Evolutionary conservation across 2,329 filamentous ascomycete genomes (phyloP).

Genomic region (Dendryphion nanum): DNA sequence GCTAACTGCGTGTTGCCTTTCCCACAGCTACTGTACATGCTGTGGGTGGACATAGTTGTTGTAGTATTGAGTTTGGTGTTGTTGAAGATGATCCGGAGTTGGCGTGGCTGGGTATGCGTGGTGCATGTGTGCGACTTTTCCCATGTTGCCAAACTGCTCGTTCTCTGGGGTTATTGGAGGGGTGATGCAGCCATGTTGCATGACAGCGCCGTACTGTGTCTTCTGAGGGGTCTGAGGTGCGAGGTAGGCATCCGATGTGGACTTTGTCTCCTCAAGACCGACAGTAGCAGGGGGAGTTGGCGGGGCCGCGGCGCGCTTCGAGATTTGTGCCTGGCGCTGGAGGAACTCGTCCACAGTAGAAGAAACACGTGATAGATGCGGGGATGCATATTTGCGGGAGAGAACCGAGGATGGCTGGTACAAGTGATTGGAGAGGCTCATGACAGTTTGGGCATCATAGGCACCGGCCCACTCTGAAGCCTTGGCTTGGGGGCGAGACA

Average conservation of each 20-base stretch:
- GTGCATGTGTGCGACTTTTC: constrained; percentile 26
- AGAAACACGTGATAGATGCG: constrained; percentile 64
- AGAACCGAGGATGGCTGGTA: constrained; percentile 67
- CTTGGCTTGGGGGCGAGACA: constrained; percentile 73
- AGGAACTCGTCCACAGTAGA: constrained; percentile 66
- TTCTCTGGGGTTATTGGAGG: constrained; percentile 80
- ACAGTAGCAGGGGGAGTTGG: constrained; percentile 63
- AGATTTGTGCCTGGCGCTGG: constrained; percentile 55
- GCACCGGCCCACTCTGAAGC: constrained; percentile 74
- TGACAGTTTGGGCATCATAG: constrained; percentile 66
- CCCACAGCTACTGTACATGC: constrained; percentile 26
- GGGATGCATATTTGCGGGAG: constrained; percentile 66
- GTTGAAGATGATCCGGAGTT: constrained; percentile 32
- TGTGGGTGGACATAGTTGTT: constrained; percentile 37
- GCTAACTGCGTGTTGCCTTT: not conserved
- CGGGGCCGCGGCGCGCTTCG: constrained; percentile 38
- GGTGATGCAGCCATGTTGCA: constrained; percentile 75
- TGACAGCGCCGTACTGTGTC: constrained; percentile 61
- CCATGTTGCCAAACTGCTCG: constrained; percentile 35
- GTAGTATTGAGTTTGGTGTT: constrained; percentile 35
- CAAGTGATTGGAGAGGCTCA: constrained; percentile 64
- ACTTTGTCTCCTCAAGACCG: constrained; percentile 49
- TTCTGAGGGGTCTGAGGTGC: constrained; percentile 80
- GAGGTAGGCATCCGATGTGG: constrained; percentile 45
- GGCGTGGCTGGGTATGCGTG: constrained; percentile 38